Evolutionary conservation across 345 rosid species (phyloP).

Genomic region (Boechera retrofracta): DNA sequence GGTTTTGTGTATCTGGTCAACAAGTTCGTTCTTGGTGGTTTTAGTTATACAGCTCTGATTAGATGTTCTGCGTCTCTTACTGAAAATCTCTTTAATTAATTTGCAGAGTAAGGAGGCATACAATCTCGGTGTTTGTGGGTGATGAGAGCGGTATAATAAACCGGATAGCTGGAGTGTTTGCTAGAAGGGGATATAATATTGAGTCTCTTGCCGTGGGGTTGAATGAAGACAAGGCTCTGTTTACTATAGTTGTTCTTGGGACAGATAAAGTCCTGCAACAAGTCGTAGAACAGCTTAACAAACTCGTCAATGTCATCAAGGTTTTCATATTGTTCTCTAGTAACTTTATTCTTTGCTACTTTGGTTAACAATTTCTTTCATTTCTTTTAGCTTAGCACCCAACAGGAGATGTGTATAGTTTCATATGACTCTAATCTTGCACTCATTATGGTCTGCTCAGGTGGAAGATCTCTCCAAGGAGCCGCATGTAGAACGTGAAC

Average conservation of each 20-base stretch:
- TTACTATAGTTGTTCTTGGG: constrained; percentile 90
- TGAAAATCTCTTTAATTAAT: constrained; percentile 8
- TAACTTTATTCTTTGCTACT: background rate
- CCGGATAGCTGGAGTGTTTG: constrained; percentile 94
- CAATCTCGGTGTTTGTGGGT: constrained; percentile 90
- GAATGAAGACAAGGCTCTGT: constrained; percentile 86
- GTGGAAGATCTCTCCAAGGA: constrained; percentile 91
- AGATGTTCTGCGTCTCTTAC: background rate
- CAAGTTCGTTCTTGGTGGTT: background rate
- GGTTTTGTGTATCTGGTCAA: background rate
- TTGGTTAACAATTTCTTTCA: background rate
- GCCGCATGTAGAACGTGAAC: constrained; percentile 91
- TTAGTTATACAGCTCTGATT: too few species aligned
- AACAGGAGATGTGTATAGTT: background rate
- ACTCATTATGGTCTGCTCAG: constrained; percentile 47
- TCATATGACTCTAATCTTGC: constrained; percentile 12
- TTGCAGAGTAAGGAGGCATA: constrained; percentile 76
- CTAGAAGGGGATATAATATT: constrained; percentile 92
- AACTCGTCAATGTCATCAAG: constrained; percentile 94
- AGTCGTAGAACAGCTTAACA: constrained; percentile 94
- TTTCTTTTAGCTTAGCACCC: background rate
- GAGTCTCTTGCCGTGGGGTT: constrained; percentile 97
- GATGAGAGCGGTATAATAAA: constrained; percentile 98
- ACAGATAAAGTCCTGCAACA: constrained; percentile 81
- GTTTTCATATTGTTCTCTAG: constrained; percentile 43